These are phyloP conservation scores for Gossypium mustelinum DNA, from an alignment of 345 rosid species.

Conservation along the genomic window DNA sequence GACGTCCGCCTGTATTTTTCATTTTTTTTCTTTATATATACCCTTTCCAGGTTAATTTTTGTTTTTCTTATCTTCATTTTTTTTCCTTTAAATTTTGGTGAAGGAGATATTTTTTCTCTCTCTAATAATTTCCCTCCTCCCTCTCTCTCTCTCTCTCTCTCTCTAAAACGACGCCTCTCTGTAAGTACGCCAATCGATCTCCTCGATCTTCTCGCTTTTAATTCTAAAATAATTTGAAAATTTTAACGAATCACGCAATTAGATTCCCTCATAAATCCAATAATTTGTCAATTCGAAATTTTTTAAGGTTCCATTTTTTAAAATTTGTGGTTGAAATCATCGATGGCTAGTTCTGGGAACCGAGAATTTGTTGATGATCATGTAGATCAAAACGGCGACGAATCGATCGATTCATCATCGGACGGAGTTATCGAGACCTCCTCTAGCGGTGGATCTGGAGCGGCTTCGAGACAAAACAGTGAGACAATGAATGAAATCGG, in stretches of 20 bases:
- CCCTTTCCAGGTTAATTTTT: background rate
- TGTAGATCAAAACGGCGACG: slow-evolving; percentile 38
- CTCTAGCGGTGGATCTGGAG: slow-evolving; percentile 36
- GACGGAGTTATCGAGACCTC: slow-evolving; percentile 27
- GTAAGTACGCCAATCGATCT: background rate
- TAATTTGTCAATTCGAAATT: background rate
- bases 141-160: slow-evolving; percentile 1
- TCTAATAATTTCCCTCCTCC: background rate
- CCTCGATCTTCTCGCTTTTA: background rate
- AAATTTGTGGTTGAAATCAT: slow-evolving; percentile 15
- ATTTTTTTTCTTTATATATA: background rate
- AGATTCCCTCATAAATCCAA: slow-evolving; percentile 9
- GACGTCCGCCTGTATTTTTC: slow-evolving; percentile 25
- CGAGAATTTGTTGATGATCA: slow-evolving; percentile 38
- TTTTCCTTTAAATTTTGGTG: background rate
- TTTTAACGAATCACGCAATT: background rate
- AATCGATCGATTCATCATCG: slow-evolving; percentile 28
- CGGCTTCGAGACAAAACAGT: slow-evolving; percentile 16
- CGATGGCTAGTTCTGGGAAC: slow-evolving; percentile 51
- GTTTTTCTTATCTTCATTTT: background rate
- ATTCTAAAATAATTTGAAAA: background rate
- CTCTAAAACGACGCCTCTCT: background rate
- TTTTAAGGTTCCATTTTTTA: background rate
- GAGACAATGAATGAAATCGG: slow-evolving; percentile 30
- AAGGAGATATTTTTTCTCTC: slow-evolving; percentile 4